Conservation (phyloP, 805 yeast genomes). For the Candida awuae region DNA sequence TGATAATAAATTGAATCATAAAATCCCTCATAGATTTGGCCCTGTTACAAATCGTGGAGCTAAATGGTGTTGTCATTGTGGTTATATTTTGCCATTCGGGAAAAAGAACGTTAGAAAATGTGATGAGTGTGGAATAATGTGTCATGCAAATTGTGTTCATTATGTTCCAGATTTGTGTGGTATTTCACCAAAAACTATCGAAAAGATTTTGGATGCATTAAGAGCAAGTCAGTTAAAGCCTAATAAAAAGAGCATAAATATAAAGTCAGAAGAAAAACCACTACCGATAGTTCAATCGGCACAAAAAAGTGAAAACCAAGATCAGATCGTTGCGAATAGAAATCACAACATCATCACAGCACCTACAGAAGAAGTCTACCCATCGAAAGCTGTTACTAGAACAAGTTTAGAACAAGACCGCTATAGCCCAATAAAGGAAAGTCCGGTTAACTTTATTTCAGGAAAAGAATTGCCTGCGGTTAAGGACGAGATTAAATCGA, state of each 20-base stretch:
- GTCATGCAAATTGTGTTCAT: conserved; percentile 88
- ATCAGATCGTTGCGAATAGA: background rate
- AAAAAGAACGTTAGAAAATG: conserved; percentile 88
- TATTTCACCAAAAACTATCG: conserved; percentile 96
- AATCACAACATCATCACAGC: background rate
- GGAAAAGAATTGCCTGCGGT: no score
- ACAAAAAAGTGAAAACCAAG: background rate
- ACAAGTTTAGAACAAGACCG: conserved; percentile 2
- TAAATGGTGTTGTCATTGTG: conserved; percentile 99
- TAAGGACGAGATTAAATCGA: background rate
- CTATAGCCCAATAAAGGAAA: conserved; percentile 3
- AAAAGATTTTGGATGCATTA: conserved; percentile 76
- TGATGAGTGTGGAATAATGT: conserved; percentile 88
- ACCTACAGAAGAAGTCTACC: conserved; percentile 12
- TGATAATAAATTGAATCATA: conserved; percentile 81
- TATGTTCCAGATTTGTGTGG: conserved; percentile 98
- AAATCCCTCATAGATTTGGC: conserved; percentile 94
- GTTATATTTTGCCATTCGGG: conserved; percentile 93
- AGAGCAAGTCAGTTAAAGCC: conserved; percentile 6
- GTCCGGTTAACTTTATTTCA: no score
- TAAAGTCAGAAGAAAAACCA: background rate
- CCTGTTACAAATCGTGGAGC: conserved; percentile 91
- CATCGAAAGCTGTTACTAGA: conserved; percentile 21
- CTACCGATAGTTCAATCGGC: background rate
- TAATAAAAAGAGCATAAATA: background rate